A percentile compares a stretch with the other conserved stretches of the same genome.
Evolutionary conservation across 257 asterid species (phyloP).

Genomic region (Solanum clarkiae): DNA sequence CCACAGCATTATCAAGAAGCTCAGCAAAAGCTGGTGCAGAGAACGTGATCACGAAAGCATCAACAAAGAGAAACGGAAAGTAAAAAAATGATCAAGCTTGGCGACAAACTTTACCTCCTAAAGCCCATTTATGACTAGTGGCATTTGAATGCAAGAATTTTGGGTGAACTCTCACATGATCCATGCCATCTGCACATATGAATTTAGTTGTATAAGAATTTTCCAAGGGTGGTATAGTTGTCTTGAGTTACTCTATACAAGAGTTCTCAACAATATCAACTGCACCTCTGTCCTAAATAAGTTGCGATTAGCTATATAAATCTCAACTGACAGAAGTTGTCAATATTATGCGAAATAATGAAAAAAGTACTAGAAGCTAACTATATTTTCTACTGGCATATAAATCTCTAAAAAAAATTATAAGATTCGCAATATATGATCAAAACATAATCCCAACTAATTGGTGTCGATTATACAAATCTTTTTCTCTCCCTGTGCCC

Average conservation of each 20-base stretch:
- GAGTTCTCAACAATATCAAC: neutral
- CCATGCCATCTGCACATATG: constrained; percentile 37
- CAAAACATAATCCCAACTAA: neutral
- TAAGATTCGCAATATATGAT: too few species aligned
- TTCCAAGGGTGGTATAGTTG: neutral
- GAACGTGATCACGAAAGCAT: neutral
- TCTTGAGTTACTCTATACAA: neutral
- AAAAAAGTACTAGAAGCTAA: neutral
- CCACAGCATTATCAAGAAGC: constrained; percentile 79
- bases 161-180: constrained; percentile 63
- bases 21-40: constrained; percentile 60
- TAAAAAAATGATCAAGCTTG: neutral
- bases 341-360: neutral
- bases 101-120: constrained; percentile 43
- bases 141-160: constrained; percentile 85
- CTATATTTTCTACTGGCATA: neutral
- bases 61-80: neutral
- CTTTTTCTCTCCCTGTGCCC: neutral
- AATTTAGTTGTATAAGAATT: neutral
- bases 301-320: neutral
- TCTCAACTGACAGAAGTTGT: neutral
- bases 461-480: neutral
- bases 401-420: too few species aligned
- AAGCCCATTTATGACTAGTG: constrained; percentile 85
- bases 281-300: neutral